Base-by-base conservation (phyloP, 352 stramenopile genomes). In the Poterioochromonas sp. region DNA sequence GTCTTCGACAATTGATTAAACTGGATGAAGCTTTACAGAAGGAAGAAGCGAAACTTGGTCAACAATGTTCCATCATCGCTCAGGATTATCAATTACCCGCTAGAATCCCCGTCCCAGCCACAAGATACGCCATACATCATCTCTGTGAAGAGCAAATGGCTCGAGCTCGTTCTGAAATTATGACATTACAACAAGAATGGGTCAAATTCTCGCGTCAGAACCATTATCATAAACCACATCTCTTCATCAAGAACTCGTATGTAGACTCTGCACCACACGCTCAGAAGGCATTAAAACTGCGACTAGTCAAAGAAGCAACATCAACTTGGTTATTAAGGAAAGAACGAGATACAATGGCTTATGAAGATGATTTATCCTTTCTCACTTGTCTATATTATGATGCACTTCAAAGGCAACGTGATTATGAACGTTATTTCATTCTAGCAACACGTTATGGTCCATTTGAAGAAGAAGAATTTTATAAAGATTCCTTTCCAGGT, bases 361-460 rank as follows among this genome's bases (percentile, higher is more conserved):
- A 37, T 54, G 65, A 74, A 54, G 65, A 74, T 39, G 65, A 74
- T 54, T 18, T 58, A 32, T 74, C 65, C 5, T 54, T n/a, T 35
- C 32, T 51, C 3, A 74, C 5, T 35, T 8, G 29, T 29, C 2
- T 58, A 8, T 74, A 74, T 54, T 29, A 18, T 8, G 41, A 74
- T 58, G 65, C 65, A 8, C 5, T 18, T 18, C 5, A 5, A 54
- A n/a, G 65, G 8, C 37, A 15, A 51, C 35, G 40, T 22, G 65
- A 74, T 39, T 74, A 74, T 39, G 65, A 74, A 37, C 37, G 65
- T 1, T 74, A 74, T n/a, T 74, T 40, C 29, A 54, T 74, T 12
- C 20, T 74, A 40, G 65, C 65, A 3, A 58, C 39, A 20, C 37
- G 65, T 8, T 74, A 74, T 74, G 65, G 65, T 26, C 39, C 41